phyloP scores from a whole-genome alignment of 208 protist genomes.

The Acanthamoeba quina region DNA sequence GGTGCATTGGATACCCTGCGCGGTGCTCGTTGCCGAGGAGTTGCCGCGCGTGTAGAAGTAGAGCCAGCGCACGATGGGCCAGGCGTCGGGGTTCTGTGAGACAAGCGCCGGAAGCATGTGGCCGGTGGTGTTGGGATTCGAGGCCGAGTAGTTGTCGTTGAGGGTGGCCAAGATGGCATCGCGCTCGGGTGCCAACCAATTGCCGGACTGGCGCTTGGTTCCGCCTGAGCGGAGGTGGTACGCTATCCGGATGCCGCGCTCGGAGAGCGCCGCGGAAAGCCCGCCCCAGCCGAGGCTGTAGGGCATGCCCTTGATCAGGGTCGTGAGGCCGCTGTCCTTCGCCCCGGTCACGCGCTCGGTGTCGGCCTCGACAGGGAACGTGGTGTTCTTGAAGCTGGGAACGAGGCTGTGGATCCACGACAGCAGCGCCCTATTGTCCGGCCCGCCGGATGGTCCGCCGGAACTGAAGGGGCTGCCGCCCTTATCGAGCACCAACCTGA shows the following conservation, averaged over 20 bases:
- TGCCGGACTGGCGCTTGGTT: background rate
- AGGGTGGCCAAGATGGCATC: background rate
- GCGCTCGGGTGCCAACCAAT: background rate
- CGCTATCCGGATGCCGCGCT: background rate
- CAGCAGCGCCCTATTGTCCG: background rate
- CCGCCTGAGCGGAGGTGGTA: background rate
- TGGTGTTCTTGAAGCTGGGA: background rate
- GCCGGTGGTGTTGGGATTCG: background rate
- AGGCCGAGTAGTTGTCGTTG: background rate
- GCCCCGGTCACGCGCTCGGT: background rate
- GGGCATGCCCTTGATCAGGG: background rate
- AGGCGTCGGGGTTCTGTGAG: background rate
- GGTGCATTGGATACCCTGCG: background rate
- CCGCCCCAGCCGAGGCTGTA: conserved; percentile 42
- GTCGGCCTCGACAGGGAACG: background rate
- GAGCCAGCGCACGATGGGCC: background rate
- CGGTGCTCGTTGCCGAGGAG: background rate
- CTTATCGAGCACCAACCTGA: background rate
- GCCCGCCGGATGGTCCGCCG: background rate
- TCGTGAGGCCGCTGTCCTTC: background rate
- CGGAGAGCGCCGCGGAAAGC: background rate
- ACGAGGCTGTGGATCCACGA: background rate
- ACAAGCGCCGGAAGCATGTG: background rate
- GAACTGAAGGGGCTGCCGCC: background rate
- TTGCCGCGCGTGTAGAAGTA: conserved; percentile 13